Evolutionary conservation across 2,329 filamentous ascomycete genomes (phyloP), one percentile per base, ranked within the genome.

Genomic region (Periconia sp.): DNA sequence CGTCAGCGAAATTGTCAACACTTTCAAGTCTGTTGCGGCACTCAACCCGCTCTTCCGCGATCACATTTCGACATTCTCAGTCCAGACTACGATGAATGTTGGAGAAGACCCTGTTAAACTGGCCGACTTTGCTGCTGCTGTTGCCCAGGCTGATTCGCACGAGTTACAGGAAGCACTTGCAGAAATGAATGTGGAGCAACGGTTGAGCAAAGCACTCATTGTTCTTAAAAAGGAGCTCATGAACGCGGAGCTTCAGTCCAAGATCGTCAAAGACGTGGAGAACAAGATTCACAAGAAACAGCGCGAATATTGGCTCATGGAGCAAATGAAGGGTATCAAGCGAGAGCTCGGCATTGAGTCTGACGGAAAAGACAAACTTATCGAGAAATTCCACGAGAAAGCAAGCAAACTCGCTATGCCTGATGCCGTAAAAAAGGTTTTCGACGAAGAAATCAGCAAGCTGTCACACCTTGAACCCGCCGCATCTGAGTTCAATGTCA

Each of bases 271-370:
- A 77, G 94, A 99, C 69, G 95, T 99, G 17, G 94, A 97, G 74
- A 91, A 85, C 69, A 97, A 96, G 77, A 97, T 99, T 50, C 92
- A 92, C 65, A 97, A 99, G 77, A 88, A 93, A 30, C 94, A 99
- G 73, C 87, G 94, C 49, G 94, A 99, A 71, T 99, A 97, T 77
- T 97, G 92, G 90, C 80, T 99, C 45, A 95, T 96, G 91, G 94
- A 99, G 76, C 95, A 99, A 74, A 96, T 99, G 92, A 97, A 97
- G 80, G 94, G 92, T 23, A 99, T 99, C 69, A 89, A 91, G 54
- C 85, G 94, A 54, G 94, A 99, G 75, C 85, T 99, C 46, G 94
- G 95, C 19, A 91, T 99, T 49, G 95, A 99, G 73, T 96, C 91
- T 6, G 94, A 99, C 69, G 94, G 95, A 60, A 99, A 97, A 76